These are phyloP conservation scores for Gryganskiella cystojenkinii DNA, from an alignment of 192 early-diverging fungal genomes.

Conservation along the genomic window DNA sequence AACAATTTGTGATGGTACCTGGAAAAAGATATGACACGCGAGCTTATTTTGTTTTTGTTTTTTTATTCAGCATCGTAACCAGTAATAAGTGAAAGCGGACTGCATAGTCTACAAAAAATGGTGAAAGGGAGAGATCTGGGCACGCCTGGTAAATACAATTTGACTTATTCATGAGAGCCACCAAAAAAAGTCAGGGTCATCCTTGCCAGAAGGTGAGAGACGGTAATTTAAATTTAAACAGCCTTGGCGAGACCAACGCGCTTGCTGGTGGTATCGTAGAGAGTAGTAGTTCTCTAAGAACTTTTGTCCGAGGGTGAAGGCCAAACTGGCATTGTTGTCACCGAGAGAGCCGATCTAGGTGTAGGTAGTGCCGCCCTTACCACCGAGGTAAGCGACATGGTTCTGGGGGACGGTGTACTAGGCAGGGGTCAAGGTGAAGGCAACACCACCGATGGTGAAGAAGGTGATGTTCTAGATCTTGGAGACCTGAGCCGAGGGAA, in stretches of 20 bases:
- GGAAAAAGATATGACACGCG: no score
- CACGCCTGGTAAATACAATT: no score
- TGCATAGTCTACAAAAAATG: no score
- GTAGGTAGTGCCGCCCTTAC: not conserved
- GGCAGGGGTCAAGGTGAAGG: constrained; percentile 5
- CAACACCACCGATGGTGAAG: constrained; percentile 5
- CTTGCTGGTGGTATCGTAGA: constrained; percentile 21
- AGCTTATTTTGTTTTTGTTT: no score
- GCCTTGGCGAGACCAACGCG: constrained; percentile 16
- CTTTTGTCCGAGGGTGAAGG: constrained; percentile 37
- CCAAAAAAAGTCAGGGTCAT: no score
- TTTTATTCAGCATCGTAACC: no score
- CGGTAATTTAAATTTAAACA: no score
- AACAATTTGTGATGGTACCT: no score
- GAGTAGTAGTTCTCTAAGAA: constrained; percentile 36
- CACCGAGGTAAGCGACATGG: not conserved
- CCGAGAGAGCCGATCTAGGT: constrained; percentile 3
- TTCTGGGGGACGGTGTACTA: not conserved
- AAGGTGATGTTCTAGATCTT: not conserved
- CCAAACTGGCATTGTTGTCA: not conserved
- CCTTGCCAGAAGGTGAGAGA: no score
- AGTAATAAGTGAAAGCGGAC: no score
- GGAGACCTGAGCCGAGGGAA: not conserved
- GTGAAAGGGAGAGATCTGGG: no score
- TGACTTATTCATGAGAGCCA: no score